A percentile compares a stretch with the other conserved stretches of the same genome.
These are phyloP conservation scores for Pseudogymnoascus sp. DNA, from an alignment of 2,329 filamentous ascomycete species.

Conservation along the genomic window DNA sequence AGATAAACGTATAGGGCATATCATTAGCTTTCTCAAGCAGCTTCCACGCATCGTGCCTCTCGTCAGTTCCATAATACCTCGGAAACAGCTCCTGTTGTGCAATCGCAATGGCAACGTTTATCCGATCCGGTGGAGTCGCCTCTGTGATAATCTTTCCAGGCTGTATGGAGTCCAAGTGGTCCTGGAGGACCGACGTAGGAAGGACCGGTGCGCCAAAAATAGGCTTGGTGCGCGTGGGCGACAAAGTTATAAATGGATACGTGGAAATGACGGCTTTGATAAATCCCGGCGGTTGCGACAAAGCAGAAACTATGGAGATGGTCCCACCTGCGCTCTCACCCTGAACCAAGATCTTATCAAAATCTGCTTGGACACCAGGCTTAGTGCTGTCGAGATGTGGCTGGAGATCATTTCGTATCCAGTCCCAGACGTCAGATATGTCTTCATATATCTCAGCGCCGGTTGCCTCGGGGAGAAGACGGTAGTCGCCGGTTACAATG, in stretches of 20 bases:
- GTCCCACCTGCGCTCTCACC: conserved; percentile 18
- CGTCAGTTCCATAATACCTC: conserved; percentile 14
- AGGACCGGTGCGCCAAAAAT: conserved; percentile 17
- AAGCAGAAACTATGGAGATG: conserved; percentile 11
- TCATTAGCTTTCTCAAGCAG: conserved; percentile 14
- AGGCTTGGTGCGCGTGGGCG: conserved; percentile 11
- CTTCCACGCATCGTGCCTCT: conserved; percentile 12
- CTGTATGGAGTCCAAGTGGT: conserved; percentile 11
- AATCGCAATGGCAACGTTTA: conserved; percentile 12
- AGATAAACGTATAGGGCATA: conserved; percentile 14
- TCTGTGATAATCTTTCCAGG: conserved; percentile 16
- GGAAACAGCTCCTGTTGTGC: conserved; percentile 16
- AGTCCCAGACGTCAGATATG: conserved; percentile 41
- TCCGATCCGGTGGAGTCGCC: conserved; percentile 12
- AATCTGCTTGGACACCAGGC: conserved; percentile 15
- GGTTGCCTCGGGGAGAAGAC: conserved; percentile 42
- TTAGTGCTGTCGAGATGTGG: conserved; percentile 13
- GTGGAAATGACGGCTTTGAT: conserved; percentile 18
- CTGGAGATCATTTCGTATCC: conserved; percentile 30
- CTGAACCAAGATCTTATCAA: conserved; percentile 13
- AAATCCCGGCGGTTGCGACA: conserved; percentile 13
- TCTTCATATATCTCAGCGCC: conserved; percentile 42
- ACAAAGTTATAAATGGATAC: conserved; percentile 16
- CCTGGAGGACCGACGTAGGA: conserved; percentile 12
- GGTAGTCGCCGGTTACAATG: conserved; percentile 42